phyloP scores from a whole-genome alignment of 352 stramenopile species.

The Phytophthora ohioensis region DNA sequence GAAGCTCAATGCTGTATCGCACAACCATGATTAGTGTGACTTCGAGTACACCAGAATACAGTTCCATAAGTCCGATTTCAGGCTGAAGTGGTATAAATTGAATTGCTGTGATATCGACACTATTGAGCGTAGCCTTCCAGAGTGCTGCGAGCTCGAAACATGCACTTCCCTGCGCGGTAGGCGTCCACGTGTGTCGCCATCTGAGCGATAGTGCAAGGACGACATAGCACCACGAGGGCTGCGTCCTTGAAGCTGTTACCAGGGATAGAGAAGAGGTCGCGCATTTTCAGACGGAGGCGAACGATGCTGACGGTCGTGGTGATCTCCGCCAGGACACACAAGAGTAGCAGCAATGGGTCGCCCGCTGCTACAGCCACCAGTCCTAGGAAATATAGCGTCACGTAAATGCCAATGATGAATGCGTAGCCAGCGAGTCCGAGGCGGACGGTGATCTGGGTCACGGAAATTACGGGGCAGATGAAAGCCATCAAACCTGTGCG shows the following conservation, averaged over 20 bases:
- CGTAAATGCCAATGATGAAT: conserved; percentile 25
- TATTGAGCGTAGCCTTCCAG: conserved; percentile 43
- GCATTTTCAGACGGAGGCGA: conserved; percentile 52
- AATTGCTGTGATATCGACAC: no score
- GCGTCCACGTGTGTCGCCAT: conserved; percentile 61
- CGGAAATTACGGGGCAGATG: conserved; percentile 42
- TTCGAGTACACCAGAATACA: no score
- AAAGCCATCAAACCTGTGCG: conserved; percentile 40
- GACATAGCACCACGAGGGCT: conserved; percentile 44
- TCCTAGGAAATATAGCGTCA: conserved; percentile 26
- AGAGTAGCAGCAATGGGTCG: conserved; percentile 6
- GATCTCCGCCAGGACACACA: conserved; percentile 21
- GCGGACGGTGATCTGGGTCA: conserved; percentile 43
- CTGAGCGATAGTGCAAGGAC: conserved; percentile 58
- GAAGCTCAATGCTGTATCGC: no score
- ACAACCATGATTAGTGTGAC: no score
- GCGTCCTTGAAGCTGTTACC: conserved; percentile 47
- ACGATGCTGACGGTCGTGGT: conserved; percentile 20
- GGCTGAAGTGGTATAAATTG: no score
- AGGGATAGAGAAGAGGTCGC: conserved; percentile 57
- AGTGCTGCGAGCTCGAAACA: conserved; percentile 44
- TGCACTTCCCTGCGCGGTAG: conserved; percentile 46
- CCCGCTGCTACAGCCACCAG: conserved; percentile 18
- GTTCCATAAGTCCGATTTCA: no score
- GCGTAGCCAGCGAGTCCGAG: conserved; percentile 40